Conservation (phyloP, 352 stramenopile genomes). For the Pythium sukuiense region DNA sequence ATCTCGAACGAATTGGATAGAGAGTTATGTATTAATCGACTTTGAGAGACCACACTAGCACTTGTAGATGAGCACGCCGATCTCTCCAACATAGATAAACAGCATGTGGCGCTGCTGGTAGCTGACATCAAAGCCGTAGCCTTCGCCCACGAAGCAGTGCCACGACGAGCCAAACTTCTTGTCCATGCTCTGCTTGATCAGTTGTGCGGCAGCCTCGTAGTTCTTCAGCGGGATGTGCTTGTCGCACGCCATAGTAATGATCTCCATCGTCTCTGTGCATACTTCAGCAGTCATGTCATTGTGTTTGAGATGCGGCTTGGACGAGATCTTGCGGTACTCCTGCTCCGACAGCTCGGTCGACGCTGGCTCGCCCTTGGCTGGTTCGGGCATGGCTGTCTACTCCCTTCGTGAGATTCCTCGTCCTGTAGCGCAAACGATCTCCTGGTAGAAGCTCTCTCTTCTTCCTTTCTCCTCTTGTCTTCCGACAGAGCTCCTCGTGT, state of each 20-base stretch:
- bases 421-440: too few species aligned
- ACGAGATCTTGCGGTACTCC: slow-evolving; percentile 86
- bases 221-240: slow-evolving; percentile 94
- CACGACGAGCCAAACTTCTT: slow-evolving; percentile 97
- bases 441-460: neutral
- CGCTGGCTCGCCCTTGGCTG: slow-evolving; percentile 38
- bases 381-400: slow-evolving; percentile 47
- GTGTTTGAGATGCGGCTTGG: slow-evolving; percentile 74
- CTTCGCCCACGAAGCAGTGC: slow-evolving; percentile 96
- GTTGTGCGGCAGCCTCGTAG: slow-evolving; percentile 91
- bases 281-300: slow-evolving; percentile 94
- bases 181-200: slow-evolving; percentile 97
- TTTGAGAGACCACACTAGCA: slow-evolving; percentile 36
- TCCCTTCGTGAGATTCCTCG: neutral
- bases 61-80: slow-evolving; percentile 96
- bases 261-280: slow-evolving; percentile 93
- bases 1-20: neutral
- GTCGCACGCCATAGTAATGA: slow-evolving; percentile 96
- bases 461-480: neutral
- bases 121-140: slow-evolving; percentile 96
- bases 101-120: slow-evolving; percentile 96
- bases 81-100: slow-evolving; percentile 93
- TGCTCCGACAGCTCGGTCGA: slow-evolving; percentile 61
- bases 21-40: neutral
- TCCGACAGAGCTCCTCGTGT: neutral